Evolutionary conservation across 1,139 yeast species (phyloP).

Genomic region (Pichia cactophila): DNA sequence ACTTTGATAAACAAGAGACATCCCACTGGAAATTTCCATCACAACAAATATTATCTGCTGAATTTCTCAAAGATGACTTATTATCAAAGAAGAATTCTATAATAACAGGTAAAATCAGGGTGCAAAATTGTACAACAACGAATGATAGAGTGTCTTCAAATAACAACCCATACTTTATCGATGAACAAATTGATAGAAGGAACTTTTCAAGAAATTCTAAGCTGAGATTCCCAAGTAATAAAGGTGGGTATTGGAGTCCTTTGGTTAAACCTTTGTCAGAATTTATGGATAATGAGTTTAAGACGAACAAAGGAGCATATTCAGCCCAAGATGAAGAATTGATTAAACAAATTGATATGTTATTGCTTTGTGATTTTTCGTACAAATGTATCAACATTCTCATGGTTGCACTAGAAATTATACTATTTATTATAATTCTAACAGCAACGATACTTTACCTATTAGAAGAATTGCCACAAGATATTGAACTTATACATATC

Average conservation of each 20-base stretch:
- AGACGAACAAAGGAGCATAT: not conserved
- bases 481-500: conserved; percentile 10
- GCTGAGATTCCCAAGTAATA: conserved; percentile 2
- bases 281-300: conserved; percentile 2
- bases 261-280: conserved; percentile 4
- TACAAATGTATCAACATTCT: conserved; percentile 3
- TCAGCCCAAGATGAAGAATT: conserved; percentile 3
- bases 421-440: not conserved
- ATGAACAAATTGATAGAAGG: not conserved
- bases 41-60: not conserved
- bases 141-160: not conserved
- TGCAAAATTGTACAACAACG: no score
- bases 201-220: not conserved
- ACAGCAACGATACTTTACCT: not conserved
- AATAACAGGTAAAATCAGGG: no score
- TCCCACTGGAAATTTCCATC: not conserved
- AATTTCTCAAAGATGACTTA: no score
- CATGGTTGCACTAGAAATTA: conserved; percentile 1
- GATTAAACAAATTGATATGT: conserved; percentile 4
- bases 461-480: conserved; percentile 1
- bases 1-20: no score
- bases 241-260: conserved; percentile 1
- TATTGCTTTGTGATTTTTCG: conserved; percentile 2
- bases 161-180: not conserved
- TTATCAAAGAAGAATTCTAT: no score